Evolutionary conservation across 2,329 filamentous ascomycete genomes (phyloP), one percentile per base, ranked within the genome.

Genomic region (Aspergillus tubingensis): DNA sequence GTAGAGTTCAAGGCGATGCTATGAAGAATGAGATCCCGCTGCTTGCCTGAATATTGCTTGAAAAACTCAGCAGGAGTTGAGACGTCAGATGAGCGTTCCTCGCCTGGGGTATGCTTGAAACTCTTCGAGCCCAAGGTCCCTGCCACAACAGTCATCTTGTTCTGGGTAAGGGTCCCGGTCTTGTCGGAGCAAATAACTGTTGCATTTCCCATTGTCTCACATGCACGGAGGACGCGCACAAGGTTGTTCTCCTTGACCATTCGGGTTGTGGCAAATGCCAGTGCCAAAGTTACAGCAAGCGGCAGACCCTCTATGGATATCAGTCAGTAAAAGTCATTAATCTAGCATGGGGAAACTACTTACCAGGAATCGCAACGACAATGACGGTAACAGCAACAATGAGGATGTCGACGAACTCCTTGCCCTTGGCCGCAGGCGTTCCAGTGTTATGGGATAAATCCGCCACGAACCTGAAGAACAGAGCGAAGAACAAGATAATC

Each of bases 391-490:
- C 87, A 21, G 91, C 88, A 48, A 91, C 87, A 64, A 92, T 92
- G 68, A 92, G 86, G 61, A 92, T 91, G 61, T 89, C 84, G 66
- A 92, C 82, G 68, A 92, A 92, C 55, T 85, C 82, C 70, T 94
- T 91, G 8, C 90, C 92, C 78, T 96, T 96, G 56, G 87, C 75
- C 2, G 91, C 87, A 3, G 91, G 82, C 0, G 83, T 83, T 1
- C 78, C 78, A 3, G 71, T 65, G 60, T 85, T 81, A 17, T 75
- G 79, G 57, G 76, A 83, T 3, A 96, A 83, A 11, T 86, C 79
- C 51, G 88, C 91, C 8, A 95, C 81, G 72, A 96, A 97, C 69
- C 92, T 86, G 78, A 96, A 93, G 70, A 96, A 86, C 13, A 96
- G 82, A 49, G 96, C 89, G 50, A 94, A 82, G 77, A 97, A 96